These are phyloP conservation scores for Thermomyces lanuginosus DNA, from an alignment of 2,329 filamentous ascomycete genomes.

Conservation along the genomic window DNA sequence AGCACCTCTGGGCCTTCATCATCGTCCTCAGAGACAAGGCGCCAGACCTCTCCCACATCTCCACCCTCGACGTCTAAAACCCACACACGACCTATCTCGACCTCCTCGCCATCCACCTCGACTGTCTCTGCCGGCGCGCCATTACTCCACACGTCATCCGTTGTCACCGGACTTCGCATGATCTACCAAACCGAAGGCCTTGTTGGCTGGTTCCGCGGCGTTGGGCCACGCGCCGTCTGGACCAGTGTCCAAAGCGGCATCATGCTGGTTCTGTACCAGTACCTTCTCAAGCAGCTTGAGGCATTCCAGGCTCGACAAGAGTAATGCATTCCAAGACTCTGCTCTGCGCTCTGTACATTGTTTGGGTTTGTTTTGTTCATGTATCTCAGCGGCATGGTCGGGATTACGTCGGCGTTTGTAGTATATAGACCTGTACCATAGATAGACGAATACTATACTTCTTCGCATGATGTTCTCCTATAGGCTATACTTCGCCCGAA, in stretches of 20 bases:
- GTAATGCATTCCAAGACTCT: constrained; percentile 2
- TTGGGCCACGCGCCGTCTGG: constrained; percentile 86
- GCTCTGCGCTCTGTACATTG: too few relatives aligned
- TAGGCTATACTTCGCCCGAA: too few relatives aligned
- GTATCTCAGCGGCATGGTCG: too few relatives aligned
- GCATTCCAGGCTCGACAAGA: constrained; percentile 22
- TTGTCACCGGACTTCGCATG: constrained; percentile 64
- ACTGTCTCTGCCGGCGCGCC: constrained; percentile 62
- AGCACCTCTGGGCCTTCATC: constrained; percentile 14
- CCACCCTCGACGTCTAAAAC: constrained; percentile 18
- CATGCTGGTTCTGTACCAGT: constrained; percentile 93
- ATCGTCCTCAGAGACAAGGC: constrained; percentile 14
- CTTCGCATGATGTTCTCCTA: too few relatives aligned
- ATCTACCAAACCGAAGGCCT: constrained; percentile 86
- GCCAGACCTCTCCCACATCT: constrained; percentile 9
- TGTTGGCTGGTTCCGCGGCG: constrained; percentile 81
- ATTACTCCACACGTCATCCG: constrained; percentile 74
- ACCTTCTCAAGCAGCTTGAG: constrained; percentile 62
- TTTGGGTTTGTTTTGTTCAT: too few relatives aligned
- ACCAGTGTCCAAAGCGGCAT: constrained; percentile 93
- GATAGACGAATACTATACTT: too few relatives aligned
- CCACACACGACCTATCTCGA: constrained; percentile 65
- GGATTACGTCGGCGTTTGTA: too few relatives aligned
- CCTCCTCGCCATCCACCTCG: constrained; percentile 73
- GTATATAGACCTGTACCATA: too few relatives aligned